A percentile compares a stretch with the other conserved stretches of the same genome.
These are phyloP conservation scores for Mollisia scopiformis DNA, from an alignment of 2,329 filamentous ascomycete species.

Conservation along the genomic window DNA sequence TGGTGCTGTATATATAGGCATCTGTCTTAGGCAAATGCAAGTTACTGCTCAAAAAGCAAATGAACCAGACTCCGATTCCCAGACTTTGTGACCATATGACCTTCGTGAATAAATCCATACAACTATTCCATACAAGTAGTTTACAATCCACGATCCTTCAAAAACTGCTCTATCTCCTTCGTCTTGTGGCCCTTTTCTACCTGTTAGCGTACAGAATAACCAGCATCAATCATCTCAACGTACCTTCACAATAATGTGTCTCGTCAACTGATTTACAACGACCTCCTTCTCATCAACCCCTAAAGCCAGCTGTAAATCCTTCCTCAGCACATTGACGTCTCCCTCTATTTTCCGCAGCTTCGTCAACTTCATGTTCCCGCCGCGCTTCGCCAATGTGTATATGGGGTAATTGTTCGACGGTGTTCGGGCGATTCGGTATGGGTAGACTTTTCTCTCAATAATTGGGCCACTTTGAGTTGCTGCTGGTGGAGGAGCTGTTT, in stretches of 20 bases:
- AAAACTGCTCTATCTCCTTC: conserved; percentile 50
- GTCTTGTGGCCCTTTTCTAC: conserved; percentile 50
- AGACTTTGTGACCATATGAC: neutral
- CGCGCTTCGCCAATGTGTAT: conserved; percentile 74
- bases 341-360: conserved; percentile 80
- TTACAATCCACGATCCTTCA: conserved; percentile 43
- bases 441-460: conserved; percentile 23
- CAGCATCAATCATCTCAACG: neutral
- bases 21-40: conserved; percentile 22
- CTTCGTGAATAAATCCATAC: neutral
- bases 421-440: conserved; percentile 68
- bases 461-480: conserved; percentile 7
- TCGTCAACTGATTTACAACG: conserved; percentile 58
- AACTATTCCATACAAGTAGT: neutral
- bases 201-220: neutral
- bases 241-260: conserved; percentile 77
- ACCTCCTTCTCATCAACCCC: conserved; percentile 54
- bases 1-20: conserved; percentile 32
- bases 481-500: conserved; percentile 15
- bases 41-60: conserved; percentile 21
- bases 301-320: conserved; percentile 64
- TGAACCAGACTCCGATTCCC: neutral
- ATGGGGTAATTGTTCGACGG: conserved; percentile 72
- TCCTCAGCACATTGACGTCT: conserved; percentile 62
- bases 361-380: conserved; percentile 76